Percentiles rank a stretch among this genome's conserved stretches.
Evolutionary conservation across 176 grass and related monocot genomes (phyloP).

Genomic region (Secale cereale): DNA sequence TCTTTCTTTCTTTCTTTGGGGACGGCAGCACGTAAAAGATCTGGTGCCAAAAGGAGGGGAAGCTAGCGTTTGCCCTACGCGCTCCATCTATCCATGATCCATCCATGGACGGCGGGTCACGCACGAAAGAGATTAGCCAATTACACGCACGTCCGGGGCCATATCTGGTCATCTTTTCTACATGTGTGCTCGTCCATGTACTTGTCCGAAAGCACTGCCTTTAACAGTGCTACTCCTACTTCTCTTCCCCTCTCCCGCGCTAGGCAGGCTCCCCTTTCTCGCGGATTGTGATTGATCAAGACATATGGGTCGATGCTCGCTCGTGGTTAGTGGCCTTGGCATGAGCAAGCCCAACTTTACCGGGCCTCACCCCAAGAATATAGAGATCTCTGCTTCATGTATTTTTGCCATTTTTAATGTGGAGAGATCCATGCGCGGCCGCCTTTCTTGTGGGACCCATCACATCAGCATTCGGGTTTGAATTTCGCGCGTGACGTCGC

Average conservation of each 20-base stretch:
- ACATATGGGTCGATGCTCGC: neutral
- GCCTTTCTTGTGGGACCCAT: neutral
- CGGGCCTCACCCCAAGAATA: neutral
- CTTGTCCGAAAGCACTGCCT: neutral
- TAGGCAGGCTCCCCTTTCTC: neutral
- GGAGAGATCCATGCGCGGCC: neutral
- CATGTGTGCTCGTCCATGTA: neutral
- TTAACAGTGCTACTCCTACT: neutral
- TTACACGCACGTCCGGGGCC: neutral
- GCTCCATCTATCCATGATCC: neutral
- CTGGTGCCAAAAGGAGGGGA: conserved; percentile 3
- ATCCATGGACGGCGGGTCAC: too few relatives aligned
- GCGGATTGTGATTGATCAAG: neutral
- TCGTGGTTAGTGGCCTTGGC: neutral
- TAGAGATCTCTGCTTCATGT: neutral
- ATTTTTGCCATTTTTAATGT: neutral
- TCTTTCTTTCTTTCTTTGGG: conserved; percentile 29
- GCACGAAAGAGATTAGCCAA: neutral
- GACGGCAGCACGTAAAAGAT: conserved; percentile 35
- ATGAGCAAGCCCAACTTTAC: neutral
- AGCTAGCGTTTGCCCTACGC: conserved; percentile 52
- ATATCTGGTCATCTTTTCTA: conserved; percentile 7
- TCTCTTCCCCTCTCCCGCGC: neutral
- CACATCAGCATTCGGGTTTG: neutral
- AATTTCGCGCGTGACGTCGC: neutral